These are phyloP conservation scores for Psidium friedrichsthalianum DNA, from an alignment of 345 rosid species.

Conservation along the genomic window DNA sequence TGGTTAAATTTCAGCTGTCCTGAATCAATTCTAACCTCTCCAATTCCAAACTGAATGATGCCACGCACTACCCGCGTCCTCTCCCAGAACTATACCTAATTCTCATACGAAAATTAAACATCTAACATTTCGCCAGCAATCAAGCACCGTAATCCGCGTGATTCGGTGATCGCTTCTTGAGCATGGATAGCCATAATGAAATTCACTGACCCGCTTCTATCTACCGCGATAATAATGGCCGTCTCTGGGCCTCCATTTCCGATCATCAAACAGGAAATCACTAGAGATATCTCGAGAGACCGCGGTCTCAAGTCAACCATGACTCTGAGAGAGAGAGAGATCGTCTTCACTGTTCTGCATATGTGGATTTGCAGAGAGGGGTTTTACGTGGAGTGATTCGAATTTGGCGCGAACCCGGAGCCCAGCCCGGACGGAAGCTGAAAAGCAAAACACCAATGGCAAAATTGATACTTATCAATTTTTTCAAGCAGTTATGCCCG, in stretches of 20 bases:
- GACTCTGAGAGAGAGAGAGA: neutral
- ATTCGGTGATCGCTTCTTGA: neutral
- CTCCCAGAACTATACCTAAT: neutral
- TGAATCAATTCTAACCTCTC: neutral
- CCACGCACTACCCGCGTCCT: neutral
- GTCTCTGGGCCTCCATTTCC: neutral
- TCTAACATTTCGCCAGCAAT: neutral
- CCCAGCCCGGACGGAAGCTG: neutral
- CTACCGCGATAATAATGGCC: neutral
- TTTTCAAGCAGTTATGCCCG: too few relatives aligned
- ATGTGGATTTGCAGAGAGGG: neutral
- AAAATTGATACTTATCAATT: too few relatives aligned
- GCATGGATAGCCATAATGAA: neutral
- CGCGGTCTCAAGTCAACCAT: neutral
- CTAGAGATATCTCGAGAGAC: neutral
- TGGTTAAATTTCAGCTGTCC: neutral
- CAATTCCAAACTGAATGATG: neutral
- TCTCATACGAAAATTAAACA: neutral
- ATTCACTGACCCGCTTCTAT: neutral
- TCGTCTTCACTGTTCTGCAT: neutral
- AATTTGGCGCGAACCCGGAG: neutral
- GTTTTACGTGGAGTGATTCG: neutral
- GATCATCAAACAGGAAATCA: neutral
- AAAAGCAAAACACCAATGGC: too few relatives aligned
- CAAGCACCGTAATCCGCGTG: neutral